Evolutionary conservation across 1,139 yeast genomes (phyloP), one percentile per base, ranked within the genome.

Genomic region (Kodamaea fungicola): DNA sequence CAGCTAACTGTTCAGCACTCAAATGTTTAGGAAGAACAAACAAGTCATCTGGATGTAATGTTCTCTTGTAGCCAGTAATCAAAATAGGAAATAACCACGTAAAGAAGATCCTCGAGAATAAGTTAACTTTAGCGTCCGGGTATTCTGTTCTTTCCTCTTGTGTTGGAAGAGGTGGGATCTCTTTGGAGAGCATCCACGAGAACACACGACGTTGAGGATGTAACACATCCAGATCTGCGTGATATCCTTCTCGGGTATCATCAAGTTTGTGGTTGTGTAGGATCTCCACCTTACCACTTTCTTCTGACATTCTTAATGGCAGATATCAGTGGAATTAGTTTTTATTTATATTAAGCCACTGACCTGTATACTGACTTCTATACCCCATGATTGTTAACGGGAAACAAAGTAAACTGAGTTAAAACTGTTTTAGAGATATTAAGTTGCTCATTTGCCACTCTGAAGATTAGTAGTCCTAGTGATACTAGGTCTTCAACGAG

Each of bases 1-100:
- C 45, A n/a, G 71, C 61, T 60, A 69, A 53, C 7, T 42, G 31
- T 28, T 71, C 63, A 16, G 69, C 63, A 28, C 55, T 59, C 38
- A 71, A 50, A 12, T 62, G 60, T 3, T n/a, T 23, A 5, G 67
- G 59, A 31, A 74, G 47, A 19, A 44, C 48, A 47, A 59, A 74
- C 43, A 76, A 54, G 50, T 76, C 80, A 19, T 64, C 62, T 1
- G 73, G 67, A 31, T 61, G 62, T 37, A 76, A 54, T 2, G 79
- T 74, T 43, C 80, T 59, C 47, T 64, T 68, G 49, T 76, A 76
- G 1, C 81, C 81, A 9, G 63, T 58, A 12, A 47, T 49, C 65
- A 76, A 55, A 12, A 76, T 50, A 1, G 80, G 80, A 24, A 49
- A 43, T 35, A 75, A 45, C 77, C 79, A 73, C 70, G 74, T 64